Evolutionary conservation across 768 basidiomycete species (phyloP).

Genomic region (Russula sp.): DNA sequence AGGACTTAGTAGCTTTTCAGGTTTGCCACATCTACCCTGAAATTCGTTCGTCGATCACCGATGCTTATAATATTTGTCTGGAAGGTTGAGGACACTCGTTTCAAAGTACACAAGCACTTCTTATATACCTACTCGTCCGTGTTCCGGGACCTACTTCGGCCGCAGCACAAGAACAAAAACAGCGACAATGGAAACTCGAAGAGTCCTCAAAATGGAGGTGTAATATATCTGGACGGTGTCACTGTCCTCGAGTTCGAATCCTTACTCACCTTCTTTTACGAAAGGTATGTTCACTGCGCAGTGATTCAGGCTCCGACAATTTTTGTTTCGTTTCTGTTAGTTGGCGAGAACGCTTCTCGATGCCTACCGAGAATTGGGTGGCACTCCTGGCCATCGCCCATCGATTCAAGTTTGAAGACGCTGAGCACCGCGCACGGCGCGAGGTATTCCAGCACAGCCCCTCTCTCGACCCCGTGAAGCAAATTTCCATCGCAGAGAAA

Average conservation of each 20-base stretch:
- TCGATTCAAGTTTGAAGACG: conserved; percentile 8
- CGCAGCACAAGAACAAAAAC: neutral
- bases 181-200: neutral
- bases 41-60: neutral
- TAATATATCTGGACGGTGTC: neutral
- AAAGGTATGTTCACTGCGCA: neutral
- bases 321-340: neutral
- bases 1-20: neutral
- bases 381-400: conserved; percentile 8
- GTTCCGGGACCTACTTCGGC: neutral
- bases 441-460: conserved; percentile 6
- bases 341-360: conserved; percentile 4
- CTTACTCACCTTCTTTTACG: conserved; percentile 4
- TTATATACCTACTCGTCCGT: neutral
- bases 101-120: conserved; percentile 10
- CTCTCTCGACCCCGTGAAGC: neutral
- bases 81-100: neutral
- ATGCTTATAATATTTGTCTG: neutral
- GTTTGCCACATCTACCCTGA: neutral
- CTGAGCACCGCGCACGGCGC: conserved; percentile 4
- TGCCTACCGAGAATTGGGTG: neutral
- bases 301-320: neutral
- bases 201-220: neutral
- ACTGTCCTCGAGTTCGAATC: conserved; percentile 3
- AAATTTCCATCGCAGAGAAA: neutral